phyloP scores from a whole-genome alignment of 495 filamentous ascomycete species.

The Tuber brumale region DNA sequence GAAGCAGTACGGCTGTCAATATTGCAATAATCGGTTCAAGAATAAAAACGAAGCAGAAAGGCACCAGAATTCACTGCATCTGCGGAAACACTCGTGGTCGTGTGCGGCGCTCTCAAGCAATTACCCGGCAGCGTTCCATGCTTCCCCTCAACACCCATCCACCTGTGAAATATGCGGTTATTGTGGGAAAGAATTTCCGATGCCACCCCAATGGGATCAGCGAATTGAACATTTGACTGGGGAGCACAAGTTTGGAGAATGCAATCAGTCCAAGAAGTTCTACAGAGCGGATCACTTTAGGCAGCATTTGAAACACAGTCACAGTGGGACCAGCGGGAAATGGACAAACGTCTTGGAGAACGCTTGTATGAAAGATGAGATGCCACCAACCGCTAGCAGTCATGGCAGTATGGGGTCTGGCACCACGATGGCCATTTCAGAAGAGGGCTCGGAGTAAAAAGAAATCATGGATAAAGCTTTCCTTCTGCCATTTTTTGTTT shows the following conservation, averaged over 20 bases:
- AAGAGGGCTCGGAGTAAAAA: conserved; percentile 31
- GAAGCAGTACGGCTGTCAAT: conserved; percentile 90
- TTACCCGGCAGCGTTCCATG: conserved; percentile 78
- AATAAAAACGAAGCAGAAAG: conserved; percentile 99
- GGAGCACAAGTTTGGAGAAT: conserved; percentile 94
- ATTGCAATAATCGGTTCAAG: conserved; percentile 93
- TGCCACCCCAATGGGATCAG: conserved; percentile 72
- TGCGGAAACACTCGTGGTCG: conserved; percentile 95
- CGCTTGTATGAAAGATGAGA: conserved; percentile 92
- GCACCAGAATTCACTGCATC: conserved; percentile 93
- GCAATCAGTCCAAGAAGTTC: conserved; percentile 97
- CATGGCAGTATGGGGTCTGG: conserved; percentile 25
- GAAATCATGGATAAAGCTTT: conserved; percentile 10
- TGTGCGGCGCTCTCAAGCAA: conserved; percentile 72
- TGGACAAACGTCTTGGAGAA: conserved; percentile 98
- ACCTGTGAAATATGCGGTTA: conserved; percentile 83
- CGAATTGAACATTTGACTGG: conserved; percentile 79
- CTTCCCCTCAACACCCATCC: conserved; percentile 55
- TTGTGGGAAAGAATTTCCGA: conserved; percentile 87
- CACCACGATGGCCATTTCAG: conserved; percentile 33
- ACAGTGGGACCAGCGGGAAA: conserved; percentile 92
- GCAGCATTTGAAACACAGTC: conserved; percentile 96
- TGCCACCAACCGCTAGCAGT: conserved; percentile 26
- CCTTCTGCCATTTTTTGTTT: conserved; percentile 16
- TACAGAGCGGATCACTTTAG: conserved; percentile 96